phyloP scores from a whole-genome alignment of 768 basidiomycete genomes.

The Solioccasus polychromus region DNA sequence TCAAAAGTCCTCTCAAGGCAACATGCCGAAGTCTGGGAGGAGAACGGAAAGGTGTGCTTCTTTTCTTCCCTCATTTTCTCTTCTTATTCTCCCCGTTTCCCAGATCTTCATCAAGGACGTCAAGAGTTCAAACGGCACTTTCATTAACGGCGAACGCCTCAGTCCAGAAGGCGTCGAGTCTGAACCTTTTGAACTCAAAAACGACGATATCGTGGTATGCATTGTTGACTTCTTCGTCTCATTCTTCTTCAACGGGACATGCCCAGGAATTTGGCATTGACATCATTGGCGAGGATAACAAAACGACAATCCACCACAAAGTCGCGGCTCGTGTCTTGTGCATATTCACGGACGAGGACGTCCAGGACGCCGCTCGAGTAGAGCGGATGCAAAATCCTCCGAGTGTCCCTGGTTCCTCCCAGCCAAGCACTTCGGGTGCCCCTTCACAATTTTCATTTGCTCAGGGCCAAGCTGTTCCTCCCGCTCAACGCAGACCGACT shows the following conservation, averaged over 20 bases:
- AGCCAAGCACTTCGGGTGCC: conserved; percentile 32
- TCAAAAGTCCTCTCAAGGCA: conserved; percentile 90
- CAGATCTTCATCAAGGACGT: conserved; percentile 99
- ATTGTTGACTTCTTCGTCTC: background rate
- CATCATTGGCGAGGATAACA: conserved; percentile 97
- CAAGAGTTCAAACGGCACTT: conserved; percentile 97
- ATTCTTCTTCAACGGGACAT: conserved; percentile 6
- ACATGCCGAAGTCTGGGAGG: conserved; percentile 99
- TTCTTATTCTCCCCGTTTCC: conserved; percentile 7
- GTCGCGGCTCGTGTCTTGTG: conserved; percentile 94
- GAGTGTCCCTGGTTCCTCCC: conserved; percentile 28
- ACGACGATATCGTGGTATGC: conserved; percentile 91
- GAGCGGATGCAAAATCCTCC: conserved; percentile 58
- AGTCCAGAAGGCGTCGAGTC: conserved; percentile 88
- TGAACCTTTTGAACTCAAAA: conserved; percentile 90
- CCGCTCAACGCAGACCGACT: conserved; percentile 51
- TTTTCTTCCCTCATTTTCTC: conserved; percentile 2
- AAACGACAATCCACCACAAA: conserved; percentile 97
- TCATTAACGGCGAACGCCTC: conserved; percentile 93
- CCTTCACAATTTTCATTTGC: conserved; percentile 42
- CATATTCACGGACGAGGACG: conserved; percentile 84
- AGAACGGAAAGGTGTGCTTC: conserved; percentile 69
- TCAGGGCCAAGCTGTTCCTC: conserved; percentile 34
- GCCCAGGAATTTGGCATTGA: conserved; percentile 96
- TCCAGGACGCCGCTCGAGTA: conserved; percentile 64